Evolutionary conservation across 148 eudicot genomes (phyloP).

Genomic region (Beta vulgaris): DNA sequence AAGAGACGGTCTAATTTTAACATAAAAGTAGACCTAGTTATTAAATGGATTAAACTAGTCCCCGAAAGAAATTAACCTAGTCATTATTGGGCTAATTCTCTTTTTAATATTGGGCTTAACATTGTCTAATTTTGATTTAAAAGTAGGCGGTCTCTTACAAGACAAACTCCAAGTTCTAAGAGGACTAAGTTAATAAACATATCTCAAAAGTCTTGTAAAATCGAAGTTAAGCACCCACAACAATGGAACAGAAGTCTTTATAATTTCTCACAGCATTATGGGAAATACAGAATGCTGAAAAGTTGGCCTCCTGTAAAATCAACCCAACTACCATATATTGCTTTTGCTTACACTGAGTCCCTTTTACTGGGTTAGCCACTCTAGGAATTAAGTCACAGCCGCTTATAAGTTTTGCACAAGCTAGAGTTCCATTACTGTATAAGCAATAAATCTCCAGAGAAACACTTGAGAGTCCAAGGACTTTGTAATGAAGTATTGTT

Average conservation of each 20-base stretch:
- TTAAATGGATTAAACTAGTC: no score
- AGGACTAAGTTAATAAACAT: no score
- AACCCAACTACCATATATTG: not conserved
- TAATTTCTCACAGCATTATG: not conserved
- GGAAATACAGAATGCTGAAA: not conserved
- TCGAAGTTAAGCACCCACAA: not conserved
- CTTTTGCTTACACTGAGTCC: not conserved
- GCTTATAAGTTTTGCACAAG: no score
- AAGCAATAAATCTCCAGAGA: not conserved
- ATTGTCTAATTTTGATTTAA: no score
- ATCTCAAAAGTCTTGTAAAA: not conserved
- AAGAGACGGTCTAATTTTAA: no score
- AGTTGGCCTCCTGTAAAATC: not conserved
- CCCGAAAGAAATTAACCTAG: no score
- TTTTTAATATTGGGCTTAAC: no score
- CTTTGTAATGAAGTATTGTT: not conserved
- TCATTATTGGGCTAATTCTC: no score
- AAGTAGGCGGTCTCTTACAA: no score
- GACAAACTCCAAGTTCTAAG: no score
- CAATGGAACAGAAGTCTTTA: not conserved
- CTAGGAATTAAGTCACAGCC: no score
- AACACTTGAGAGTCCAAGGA: not conserved
- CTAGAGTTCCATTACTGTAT: not conserved
- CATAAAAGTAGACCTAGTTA: no score
- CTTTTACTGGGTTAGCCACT: not conserved